Evolutionary conservation across 345 rosid genomes (phyloP).

Genomic region (Populus pruinosa): DNA sequence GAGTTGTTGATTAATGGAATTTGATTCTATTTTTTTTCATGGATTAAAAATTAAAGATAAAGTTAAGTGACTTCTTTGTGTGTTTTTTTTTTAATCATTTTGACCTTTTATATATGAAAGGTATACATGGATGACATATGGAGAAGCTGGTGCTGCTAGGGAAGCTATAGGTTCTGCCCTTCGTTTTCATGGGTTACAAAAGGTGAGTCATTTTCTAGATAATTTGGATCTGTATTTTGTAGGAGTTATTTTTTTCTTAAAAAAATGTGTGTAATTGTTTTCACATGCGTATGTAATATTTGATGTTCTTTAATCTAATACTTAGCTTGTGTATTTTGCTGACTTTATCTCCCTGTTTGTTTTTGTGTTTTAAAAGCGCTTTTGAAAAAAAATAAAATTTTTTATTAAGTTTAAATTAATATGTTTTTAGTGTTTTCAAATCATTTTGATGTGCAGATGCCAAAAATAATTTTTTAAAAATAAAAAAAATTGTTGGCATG

Average conservation of each 20-base stretch:
- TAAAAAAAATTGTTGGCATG: too few species aligned
- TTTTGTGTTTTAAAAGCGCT: too few species aligned
- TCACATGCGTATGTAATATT: too few species aligned
- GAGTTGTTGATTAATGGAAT: constrained; percentile 27
- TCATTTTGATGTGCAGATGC: too few species aligned
- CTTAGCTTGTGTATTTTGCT: background rate
- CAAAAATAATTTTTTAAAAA: too few species aligned
- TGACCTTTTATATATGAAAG: constrained; percentile 28
- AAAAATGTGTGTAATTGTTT: too few species aligned
- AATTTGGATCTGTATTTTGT: background rate
- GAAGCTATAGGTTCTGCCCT: constrained; percentile 90
- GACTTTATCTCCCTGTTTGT: background rate
- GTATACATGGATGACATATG: constrained; percentile 89
- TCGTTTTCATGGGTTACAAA: constrained; percentile 46
- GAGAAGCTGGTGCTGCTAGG: constrained; percentile 66
- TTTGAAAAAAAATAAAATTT: too few species aligned
- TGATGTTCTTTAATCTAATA: background rate
- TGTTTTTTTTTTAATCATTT: background rate
- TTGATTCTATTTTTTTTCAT: background rate
- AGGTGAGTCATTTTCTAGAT: constrained; percentile 36
- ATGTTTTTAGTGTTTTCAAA: too few species aligned
- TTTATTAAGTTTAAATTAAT: too few species aligned
- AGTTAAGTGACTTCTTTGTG: background rate
- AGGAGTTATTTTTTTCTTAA: too few species aligned
- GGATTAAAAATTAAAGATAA: background rate